These are phyloP conservation scores for Cyanidiococcus yangmingshanensis DNA, from an alignment of 23 red algal species.

Conservation along the genomic window DNA sequence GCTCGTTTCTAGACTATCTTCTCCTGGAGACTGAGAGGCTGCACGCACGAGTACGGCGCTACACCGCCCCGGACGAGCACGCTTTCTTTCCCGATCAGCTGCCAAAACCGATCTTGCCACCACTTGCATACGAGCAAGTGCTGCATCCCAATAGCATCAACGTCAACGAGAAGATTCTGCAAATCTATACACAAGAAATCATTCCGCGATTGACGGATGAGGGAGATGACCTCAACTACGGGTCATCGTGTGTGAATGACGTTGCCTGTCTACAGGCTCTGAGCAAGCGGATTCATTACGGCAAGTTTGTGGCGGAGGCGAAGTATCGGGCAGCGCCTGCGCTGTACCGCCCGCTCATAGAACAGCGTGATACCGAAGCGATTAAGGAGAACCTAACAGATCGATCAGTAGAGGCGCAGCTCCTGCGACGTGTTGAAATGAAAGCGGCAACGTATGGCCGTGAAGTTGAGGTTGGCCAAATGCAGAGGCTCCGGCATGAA, in stretches of 20 bases:
- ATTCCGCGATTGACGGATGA: conserved; percentile 54
- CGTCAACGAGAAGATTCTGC: conserved; percentile 55
- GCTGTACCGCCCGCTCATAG: conserved; percentile 48
- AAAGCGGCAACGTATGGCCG: conserved; percentile 73
- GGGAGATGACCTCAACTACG: conserved; percentile 96
- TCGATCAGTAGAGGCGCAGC: conserved; percentile 47
- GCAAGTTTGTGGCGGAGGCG: conserved; percentile 96
- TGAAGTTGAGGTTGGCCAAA: conserved; percentile 40
- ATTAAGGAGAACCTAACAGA: conserved; percentile 70
- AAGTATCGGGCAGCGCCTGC: conserved; percentile 63
- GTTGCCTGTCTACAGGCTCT: conserved; percentile 88
- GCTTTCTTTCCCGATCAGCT: conserved; percentile 64
- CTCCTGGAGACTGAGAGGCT: conserved; percentile 78
- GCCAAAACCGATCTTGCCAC: conserved; percentile 49
- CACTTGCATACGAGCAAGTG: conserved; percentile 52
- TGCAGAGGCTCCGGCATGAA: no score
- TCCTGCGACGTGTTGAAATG: conserved; percentile 63
- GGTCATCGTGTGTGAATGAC: conserved; percentile 67
- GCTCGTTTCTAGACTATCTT: conserved; percentile 72
- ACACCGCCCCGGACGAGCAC: conserved; percentile 88
- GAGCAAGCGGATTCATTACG: conserved; percentile 97
- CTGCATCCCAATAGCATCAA: conserved; percentile 71
- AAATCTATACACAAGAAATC: conserved; percentile 48
- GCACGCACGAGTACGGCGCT: conserved; percentile 68
- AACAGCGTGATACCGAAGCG: conserved; percentile 31